These are phyloP conservation scores for Mucor irregularis DNA, from an alignment of 371 early-diverging fungal species.

Conservation along the genomic window DNA sequence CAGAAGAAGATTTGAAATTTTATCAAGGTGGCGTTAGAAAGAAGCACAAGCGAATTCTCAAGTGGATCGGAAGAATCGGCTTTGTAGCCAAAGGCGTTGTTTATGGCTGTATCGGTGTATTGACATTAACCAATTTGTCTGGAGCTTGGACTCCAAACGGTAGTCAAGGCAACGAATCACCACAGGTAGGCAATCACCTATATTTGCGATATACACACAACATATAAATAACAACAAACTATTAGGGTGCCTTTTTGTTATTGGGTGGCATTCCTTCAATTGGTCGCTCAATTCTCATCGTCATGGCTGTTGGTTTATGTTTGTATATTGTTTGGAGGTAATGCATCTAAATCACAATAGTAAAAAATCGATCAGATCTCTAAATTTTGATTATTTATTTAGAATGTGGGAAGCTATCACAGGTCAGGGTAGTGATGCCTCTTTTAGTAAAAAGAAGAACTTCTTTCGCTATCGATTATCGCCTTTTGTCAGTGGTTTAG, in stretches of 20 bases:
- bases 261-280: constrained; percentile 43
- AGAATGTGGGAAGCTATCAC: constrained; percentile 52
- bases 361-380: neutral
- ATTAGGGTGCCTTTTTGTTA: constrained; percentile 49
- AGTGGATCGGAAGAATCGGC: constrained; percentile 38
- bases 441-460: constrained; percentile 37
- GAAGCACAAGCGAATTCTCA: constrained; percentile 4
- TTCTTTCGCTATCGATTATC: constrained; percentile 51
- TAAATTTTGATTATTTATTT: neutral
- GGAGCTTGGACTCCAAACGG: constrained; percentile 45
- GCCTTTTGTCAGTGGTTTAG: constrained; percentile 46
- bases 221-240: neutral
- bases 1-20: constrained; percentile 11
- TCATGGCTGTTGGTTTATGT: constrained; percentile 44
- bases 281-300: constrained; percentile 40
- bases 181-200: constrained; percentile 31
- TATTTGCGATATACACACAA: neutral
- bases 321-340: constrained; percentile 53
- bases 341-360: neutral
- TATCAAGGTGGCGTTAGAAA: constrained; percentile 29
- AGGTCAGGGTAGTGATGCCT: constrained; percentile 45
- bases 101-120: constrained; percentile 49
- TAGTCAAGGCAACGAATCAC: constrained; percentile 44
- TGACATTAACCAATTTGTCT: constrained; percentile 40
- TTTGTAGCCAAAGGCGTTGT: constrained; percentile 51